A percentile compares a stretch with the other conserved stretches of the same genome.
Evolutionary conservation across 1,284 basidiomycete species (phyloP).

Genomic region (Chalciporus sp.): DNA sequence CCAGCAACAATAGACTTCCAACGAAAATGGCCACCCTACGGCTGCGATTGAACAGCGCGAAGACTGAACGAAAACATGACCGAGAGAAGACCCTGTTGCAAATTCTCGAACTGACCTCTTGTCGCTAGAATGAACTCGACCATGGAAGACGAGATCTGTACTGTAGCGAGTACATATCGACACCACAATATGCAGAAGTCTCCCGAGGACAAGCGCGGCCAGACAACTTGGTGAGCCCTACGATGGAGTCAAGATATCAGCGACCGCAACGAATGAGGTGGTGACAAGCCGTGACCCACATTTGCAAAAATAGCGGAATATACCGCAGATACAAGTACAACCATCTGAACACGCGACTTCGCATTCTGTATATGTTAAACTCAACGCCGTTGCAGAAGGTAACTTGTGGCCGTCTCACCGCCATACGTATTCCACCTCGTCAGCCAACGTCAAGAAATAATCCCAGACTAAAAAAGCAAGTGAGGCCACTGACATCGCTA

Average conservation of each 20-base stretch:
- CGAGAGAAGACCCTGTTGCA: not conserved
- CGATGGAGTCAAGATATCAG: not conserved
- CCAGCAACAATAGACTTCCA: no score
- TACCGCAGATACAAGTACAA: no score
- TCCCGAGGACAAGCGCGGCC: not conserved
- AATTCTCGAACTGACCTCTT: slow-evolving; percentile 1
- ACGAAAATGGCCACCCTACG: no score
- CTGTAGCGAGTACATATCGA: not conserved
- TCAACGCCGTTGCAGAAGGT: no score
- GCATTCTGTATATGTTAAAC: not conserved
- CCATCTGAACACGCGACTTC: slow-evolving; percentile 10
- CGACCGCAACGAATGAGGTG: slow-evolving; percentile 4
- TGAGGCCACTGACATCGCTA: slow-evolving; percentile 1
- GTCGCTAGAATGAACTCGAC: slow-evolving; percentile 11
- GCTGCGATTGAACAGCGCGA: slow-evolving; percentile 10
- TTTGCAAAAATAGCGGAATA: no score
- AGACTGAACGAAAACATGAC: slow-evolving; percentile 3
- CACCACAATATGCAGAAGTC: not conserved
- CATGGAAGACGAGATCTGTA: not conserved
- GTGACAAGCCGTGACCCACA: no score
- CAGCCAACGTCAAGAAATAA: slow-evolving; percentile 1
- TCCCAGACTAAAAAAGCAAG: slow-evolving; percentile 10
- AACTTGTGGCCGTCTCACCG: not conserved
- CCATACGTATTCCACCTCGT: slow-evolving; percentile 12
- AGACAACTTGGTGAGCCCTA: not conserved